Base-by-base conservation (phyloP, 2,329 filamentous ascomycete species). In the Aspergillus pseudoterreus region DNA sequence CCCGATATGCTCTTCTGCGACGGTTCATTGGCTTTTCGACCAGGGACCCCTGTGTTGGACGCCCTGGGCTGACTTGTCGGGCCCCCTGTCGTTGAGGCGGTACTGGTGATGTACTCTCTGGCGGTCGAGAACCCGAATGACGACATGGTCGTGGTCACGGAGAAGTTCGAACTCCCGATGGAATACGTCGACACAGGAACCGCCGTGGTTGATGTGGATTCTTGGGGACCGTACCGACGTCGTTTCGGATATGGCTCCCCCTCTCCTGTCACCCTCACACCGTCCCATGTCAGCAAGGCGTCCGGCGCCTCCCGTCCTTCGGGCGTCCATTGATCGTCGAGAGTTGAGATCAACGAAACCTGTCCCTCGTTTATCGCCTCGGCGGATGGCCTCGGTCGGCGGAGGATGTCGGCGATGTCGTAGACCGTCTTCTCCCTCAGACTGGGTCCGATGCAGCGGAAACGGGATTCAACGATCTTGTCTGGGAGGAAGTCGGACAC, bases 401-500 rank as follows among this genome's bases (percentile, higher is more conserved):
- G 72, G 4, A 96, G 74, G 15, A 95, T 92, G 45, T 79, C 83
- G 4, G 87, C 86, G 6, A 94, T 81, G 27, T 83, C 81, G 36
- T 80, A 77, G 10, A 94, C 77, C 1, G 84, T 76, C 1, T 76
- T 73, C 32, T 81, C 77, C 33, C 85, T 78, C 45, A 95, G 82
- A 0, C 82, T 83, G 1, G 92, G 89, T 0, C 91, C 92, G 59
- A 82, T 81, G 22, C 79, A 76, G 32, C 78, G 78, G 54, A 86
- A 79, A 24, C 75, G 73, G 33, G 71, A 71, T 15, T 74, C 79
- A 55, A 81, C 82, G 68, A 70, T 68, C 45, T 73, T 69, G 1
- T 79, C 74, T 0, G 82, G 78, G 17, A 96, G 74, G 61, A 96
- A 96, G 0, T 80, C 78, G 0, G 90, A 94, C 14, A 92, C 67